Evolutionary conservation across 306 rosid genomes (phyloP).

Genomic region (Pterocarpus santalinus): DNA sequence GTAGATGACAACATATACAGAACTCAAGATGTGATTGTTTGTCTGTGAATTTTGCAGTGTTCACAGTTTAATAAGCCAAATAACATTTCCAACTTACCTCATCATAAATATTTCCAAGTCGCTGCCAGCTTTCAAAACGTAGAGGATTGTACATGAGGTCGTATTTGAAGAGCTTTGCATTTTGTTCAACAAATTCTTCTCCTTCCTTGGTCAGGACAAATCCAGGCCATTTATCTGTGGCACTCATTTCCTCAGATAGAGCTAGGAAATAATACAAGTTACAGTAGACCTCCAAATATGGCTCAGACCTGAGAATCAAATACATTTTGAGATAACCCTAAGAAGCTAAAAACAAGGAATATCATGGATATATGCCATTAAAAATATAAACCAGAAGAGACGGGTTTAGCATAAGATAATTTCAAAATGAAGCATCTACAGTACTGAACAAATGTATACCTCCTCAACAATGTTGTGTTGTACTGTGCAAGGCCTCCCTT

Average conservation of each 20-base stretch:
- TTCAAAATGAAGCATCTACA: constrained; percentile 25
- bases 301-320: constrained; percentile 80
- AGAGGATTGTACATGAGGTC: constrained; percentile 87
- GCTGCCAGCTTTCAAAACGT: constrained; percentile 97
- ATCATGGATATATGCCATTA: constrained; percentile 32
- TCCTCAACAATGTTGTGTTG: constrained; percentile 65
- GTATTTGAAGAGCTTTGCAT: constrained; percentile 89
- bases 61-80: constrained; percentile 41
- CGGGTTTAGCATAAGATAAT: constrained; percentile 14
- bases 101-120: constrained; percentile 90
- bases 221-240: constrained; percentile 98
- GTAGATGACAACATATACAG: constrained; percentile 26
- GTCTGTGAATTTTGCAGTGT: constrained; percentile 31
- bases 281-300: constrained; percentile 89
- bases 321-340: constrained; percentile 44
- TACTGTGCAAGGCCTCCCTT: constrained; percentile 77
- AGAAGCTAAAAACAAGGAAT: constrained; percentile 44
- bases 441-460: constrained; percentile 58
- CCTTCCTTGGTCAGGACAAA: constrained; percentile 98
- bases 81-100: constrained; percentile 63
- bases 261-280: constrained; percentile 94
- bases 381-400: constrained; percentile 37
- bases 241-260: constrained; percentile 95
- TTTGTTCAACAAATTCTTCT: constrained; percentile 93
- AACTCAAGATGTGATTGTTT: constrained; percentile 31